Evolutionary conservation across 2,329 filamentous ascomycete species (phyloP), one percentile per base, ranked within the genome.

Genomic region (Uncinocarpus reesii): DNA sequence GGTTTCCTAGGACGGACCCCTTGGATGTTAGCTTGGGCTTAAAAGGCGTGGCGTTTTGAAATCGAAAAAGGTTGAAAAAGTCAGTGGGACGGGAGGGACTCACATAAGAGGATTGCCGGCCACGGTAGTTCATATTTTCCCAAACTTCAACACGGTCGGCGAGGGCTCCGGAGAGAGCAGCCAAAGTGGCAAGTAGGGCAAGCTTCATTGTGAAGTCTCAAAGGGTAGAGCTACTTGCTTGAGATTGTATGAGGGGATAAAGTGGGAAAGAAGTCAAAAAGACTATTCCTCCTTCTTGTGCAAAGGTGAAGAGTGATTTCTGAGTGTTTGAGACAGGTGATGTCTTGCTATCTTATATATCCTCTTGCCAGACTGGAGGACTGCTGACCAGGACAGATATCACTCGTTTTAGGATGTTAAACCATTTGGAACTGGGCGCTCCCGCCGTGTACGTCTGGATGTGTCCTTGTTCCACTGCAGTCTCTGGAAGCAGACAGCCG

Each of bases 71-170:
- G n/a, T 21, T 16, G 15, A 16, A 35, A 6, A 10, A 18, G 4
- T 6, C 16, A 16, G 20, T 18, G 11, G 5, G 5, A 18, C 2
- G 16, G 31, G 28, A 41, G 35, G 21, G 16, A 41, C 45, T 41
- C 4, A 47, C 45, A 35, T 31, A 47, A 18, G 16, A 10, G 1
- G 7, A 11, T 24, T 40, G 36, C 8, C 28, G 35, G 3, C 45
- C 45, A 21, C 45, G 45, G 37, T 23, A 47, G 29, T 47, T 47
- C 8, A 15, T 6, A 0, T 21, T 2, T 41, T 47, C 45, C 36
- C 36, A 47, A 7, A 47, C 11, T 18, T 41, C 35, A 34, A 24
- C 45, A 10, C 23, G 35, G n/a, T 47, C 26, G 13, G 45, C 45
- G 4, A 47, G 28, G 20, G 37, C 36, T 7, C 24, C 26, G 36